Base-by-base conservation (phyloP, 2,329 filamentous ascomycete species). In the Raffaelea albimanens region DNA sequence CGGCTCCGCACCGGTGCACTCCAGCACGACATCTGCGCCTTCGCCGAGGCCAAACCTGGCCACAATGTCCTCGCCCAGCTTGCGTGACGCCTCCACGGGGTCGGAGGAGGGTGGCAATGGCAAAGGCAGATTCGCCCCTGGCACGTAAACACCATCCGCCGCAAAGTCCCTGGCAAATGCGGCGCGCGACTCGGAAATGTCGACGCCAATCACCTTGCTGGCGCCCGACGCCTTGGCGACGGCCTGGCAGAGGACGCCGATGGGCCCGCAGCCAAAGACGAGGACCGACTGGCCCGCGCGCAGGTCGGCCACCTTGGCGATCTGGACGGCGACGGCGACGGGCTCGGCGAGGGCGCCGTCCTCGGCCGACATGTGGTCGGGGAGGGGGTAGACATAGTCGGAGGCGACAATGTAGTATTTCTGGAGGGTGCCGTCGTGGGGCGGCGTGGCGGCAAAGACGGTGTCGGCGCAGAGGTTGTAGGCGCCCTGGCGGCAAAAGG, bases 1-100 rank as follows among this genome's bases (percentile, higher is more conserved):
- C 0, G 78, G 76, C 59, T 87, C 84, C n/a, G 87, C 85, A 7
- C 86, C 86, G 0, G 86, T 90, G 60, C 84, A 88, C 65, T 90
- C 85, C 57, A 85, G 88, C 3, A 84, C 82, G 1, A 78, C 76
- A 44, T 80, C 75, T 0, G 85, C 75, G 57, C 87, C 81, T 0
- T 69, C 78, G 50, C 85, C 72, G n/a, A 46, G 43, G 52, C 66
- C 59, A 5, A 67, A 68, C 1, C 58, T 56, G 2, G 66, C 55
- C 9, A 48, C 61, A 23, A 55, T 56, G 54, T 64, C 67, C 43
- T 75, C 63, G 0, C 65, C 71, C 51, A 63, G 55, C 45, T 61
- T 64, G 1, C 78, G 72, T 1, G 42, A 42, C 16, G 34, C 44
- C 51, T 70, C 69, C 8, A 74, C 74, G 48, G 69, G 74, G 7